Base-by-base conservation (phyloP, 2,329 filamentous ascomycete genomes). In the Botryotinia globosa region DNA sequence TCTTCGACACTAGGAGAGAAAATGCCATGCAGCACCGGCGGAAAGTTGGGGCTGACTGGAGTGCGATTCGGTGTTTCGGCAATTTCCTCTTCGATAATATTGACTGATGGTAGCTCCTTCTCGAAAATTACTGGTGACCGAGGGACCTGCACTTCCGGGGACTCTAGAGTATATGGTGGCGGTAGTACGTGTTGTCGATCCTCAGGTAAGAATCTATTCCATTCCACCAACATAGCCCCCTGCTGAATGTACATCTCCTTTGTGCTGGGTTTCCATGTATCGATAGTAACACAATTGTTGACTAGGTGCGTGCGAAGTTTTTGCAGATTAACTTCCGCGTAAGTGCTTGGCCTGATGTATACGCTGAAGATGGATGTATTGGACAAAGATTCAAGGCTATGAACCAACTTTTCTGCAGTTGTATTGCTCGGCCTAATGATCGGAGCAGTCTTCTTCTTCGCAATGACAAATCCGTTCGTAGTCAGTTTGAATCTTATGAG, bases 121-220 rank as follows among this genome's bases (percentile, higher is more conserved):
- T 37, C 32, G 9, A 37, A 37, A 51, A 39, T n/a, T 32, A 54
- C 54, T 29, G 48, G 65, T 56, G 48, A 56, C 22, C 64, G 10
- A 54, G 64, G 20, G 29, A 67, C 45, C 32, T 67, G 44, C 44
- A 66, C 64, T 66, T 66, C 64, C 39, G 64, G n/a, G 18, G 64
- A 66, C 5, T 32, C 22, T 32, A 29, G 10, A 29, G 20, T 66
- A 66, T 66, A 66, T 48, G 44, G 29, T 66, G 42, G 42, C 29
- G 18, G 29, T 34, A 34, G 29, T 58, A 58, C 51, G 14, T 18
- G 6, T 56, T 56, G n/a, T 56, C 29, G n/a, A 29, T 32, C 51
- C 3, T 58, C 18, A 34, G 16, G 18, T 58, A 32, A 29, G 18
- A 58, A 58, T 22, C 29, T 58, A 22, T 29, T 58, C 29, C 29